Conservation (phyloP, 495 filamentous ascomycete species). For the Daldinia decipiens region DNA sequence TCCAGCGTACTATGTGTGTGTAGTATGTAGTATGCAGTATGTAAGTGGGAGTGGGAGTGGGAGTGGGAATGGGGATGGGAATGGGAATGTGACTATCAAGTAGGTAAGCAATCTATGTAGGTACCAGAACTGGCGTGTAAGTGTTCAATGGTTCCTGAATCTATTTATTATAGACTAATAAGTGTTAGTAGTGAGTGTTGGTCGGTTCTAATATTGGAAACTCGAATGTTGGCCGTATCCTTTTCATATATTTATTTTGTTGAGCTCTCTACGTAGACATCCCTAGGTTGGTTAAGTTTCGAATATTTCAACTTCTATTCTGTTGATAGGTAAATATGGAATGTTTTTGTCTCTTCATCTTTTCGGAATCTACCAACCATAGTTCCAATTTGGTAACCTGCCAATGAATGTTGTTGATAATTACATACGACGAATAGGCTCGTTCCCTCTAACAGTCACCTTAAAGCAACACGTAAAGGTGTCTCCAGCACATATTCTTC, state of each 20-base stretch:
- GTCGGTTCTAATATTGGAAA: slow-evolving; percentile 36
- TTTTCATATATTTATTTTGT: slow-evolving; percentile 13
- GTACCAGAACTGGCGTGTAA: slow-evolving; percentile 20
- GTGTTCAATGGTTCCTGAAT: slow-evolving; percentile 3
- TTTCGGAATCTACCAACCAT: slow-evolving; percentile 33
- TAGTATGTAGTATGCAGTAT: not conserved
- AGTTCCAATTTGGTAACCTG: slow-evolving; percentile 24
- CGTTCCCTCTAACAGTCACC: slow-evolving; percentile 16
- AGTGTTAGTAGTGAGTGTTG: slow-evolving; percentile 14
- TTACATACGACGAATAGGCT: slow-evolving; percentile 25
- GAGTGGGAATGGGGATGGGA: not conserved
- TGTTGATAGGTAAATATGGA: slow-evolving; percentile 37
- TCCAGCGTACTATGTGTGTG: slow-evolving; percentile 20
- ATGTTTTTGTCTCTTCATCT: slow-evolving; percentile 24
- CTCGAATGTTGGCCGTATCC: slow-evolving; percentile 1
- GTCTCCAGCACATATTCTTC: slow-evolving; percentile 42
- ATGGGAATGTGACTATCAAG: not conserved
- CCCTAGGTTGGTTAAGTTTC: slow-evolving; percentile 30
- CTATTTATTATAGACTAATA: not conserved
- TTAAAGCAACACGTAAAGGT: slow-evolving; percentile 18
- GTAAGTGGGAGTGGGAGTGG: not conserved
- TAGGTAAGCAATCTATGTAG: slow-evolving; percentile 16
- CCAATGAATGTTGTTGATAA: slow-evolving; percentile 25
- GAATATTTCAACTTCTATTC: slow-evolving; percentile 15
- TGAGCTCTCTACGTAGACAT: slow-evolving; percentile 9